A percentile compares a stretch with the other conserved stretches of the same genome.
phyloP scores from a whole-genome alignment of 768 basidiomycete genomes.

The Candolleomyces efflorescens region DNA sequence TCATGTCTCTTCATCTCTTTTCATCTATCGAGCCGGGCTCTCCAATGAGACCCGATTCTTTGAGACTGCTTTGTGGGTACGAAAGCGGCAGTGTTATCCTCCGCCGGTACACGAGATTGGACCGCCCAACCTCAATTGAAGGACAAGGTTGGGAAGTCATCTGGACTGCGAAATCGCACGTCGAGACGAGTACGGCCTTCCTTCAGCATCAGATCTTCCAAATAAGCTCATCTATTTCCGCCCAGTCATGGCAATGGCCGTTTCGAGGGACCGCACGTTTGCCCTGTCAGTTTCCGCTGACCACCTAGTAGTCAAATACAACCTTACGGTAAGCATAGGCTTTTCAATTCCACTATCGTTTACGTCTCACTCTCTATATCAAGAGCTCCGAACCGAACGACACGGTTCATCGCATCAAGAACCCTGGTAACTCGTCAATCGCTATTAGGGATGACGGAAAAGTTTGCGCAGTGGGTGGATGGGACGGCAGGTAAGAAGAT shows the following conservation, averaged over 20 bases:
- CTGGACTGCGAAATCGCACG: conserved; percentile 66
- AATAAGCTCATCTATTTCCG: background rate
- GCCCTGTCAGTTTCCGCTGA: conserved; percentile 86
- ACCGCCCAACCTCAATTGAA: conserved; percentile 52
- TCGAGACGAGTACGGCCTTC: conserved; percentile 58
- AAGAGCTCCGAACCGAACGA: conserved; percentile 16
- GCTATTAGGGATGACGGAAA: conserved; percentile 70
- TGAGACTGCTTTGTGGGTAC: conserved; percentile 71
- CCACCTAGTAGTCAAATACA: conserved; percentile 66
- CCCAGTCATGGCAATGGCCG: conserved; percentile 85
- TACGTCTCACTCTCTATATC: conserved; percentile 7
- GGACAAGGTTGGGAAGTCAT: conserved; percentile 69
- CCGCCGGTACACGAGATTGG: conserved; percentile 43
- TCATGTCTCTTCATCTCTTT: conserved; percentile 84
- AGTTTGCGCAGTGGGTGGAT: conserved; percentile 86
- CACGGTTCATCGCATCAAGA: conserved; percentile 54
- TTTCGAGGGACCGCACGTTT: conserved; percentile 51
- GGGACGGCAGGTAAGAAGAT: conserved; percentile 82
- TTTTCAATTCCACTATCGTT: background rate
- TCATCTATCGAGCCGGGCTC: conserved; percentile 4
- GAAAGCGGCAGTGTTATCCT: conserved; percentile 87
- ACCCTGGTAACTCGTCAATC: conserved; percentile 78
- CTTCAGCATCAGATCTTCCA: background rate
- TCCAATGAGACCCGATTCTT: conserved; percentile 22
- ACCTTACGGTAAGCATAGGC: conserved; percentile 40